These are phyloP conservation scores for Neocatenulostroma microsporum DNA, from an alignment of 2,329 filamentous ascomycete species.

Conservation along the genomic window DNA sequence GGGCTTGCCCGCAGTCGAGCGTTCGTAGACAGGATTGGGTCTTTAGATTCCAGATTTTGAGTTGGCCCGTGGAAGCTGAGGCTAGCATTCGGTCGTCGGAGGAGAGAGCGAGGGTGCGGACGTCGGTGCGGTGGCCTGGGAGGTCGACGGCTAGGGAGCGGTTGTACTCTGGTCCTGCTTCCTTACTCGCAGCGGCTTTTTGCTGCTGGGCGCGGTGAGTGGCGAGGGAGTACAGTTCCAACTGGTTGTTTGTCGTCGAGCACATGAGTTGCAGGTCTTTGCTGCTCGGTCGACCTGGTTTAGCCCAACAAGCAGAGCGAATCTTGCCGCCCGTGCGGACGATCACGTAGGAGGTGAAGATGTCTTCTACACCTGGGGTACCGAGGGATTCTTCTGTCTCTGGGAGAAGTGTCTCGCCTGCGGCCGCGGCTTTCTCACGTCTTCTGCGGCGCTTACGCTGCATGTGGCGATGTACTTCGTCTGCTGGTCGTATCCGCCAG, in stretches of 20 bases:
- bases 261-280: conserved; percentile 76
- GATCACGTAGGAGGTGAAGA: conserved; percentile 84
- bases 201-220: conserved; percentile 53
- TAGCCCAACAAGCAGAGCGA: conserved; percentile 78
- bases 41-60: conserved; percentile 95
- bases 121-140: conserved; percentile 84
- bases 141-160: conserved; percentile 76
- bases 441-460: conserved; percentile 80
- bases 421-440: conserved; percentile 63
- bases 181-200: conserved; percentile 56
- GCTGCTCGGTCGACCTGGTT: conserved; percentile 43
- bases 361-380: conserved; percentile 73
- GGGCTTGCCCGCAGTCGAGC: conserved; percentile 88
- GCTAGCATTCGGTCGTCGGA: conserved; percentile 96
- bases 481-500: conserved; percentile 81
- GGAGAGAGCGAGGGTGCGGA: conserved; percentile 79
- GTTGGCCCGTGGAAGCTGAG: conserved; percentile 79
- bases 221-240: conserved; percentile 77
- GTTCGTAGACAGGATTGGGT: conserved; percentile 87
- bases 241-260: conserved; percentile 83
- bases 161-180: conserved; percentile 74
- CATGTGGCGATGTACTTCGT: conserved; percentile 79
- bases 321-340: conserved; percentile 79
- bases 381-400: conserved; percentile 49
- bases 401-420: conserved; percentile 36